Evolutionary conservation across 306 rosid genomes (phyloP), one percentile per base, ranked within the genome.

Genomic region (Glycine latifolia): DNA sequence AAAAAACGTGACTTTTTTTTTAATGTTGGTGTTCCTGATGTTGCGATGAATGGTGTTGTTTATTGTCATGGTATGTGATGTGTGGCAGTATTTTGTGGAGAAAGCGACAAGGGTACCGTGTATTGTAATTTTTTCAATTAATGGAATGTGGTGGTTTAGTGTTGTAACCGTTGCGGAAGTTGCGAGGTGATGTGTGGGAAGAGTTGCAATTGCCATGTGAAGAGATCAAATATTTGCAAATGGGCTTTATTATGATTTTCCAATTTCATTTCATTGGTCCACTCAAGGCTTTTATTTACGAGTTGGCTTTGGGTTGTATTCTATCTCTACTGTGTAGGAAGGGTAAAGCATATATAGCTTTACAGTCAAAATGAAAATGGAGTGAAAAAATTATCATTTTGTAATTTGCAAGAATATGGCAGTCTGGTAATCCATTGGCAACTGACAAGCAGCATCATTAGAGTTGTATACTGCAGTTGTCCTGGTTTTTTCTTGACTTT

Each of bases 381-480:
- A 4, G 13, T 58, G 31, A 26, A 41, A 8, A 16, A 20, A 15
- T n/a, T 46, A 47, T 49, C 31, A 10, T 67, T 55, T 44, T 46
- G 8, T 49, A 47, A 17, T 63, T 31, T 81, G 62, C 53, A 16
- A 46, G 71, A n/a, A 10, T 17, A 67, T 67, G 4, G 14, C 66
- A 69, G 71, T 9, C 17, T 48, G 33, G 77, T 16, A 33, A 39
- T 54, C 75, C 39, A 15, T 44, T 5, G 31, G 77, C 56, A n/a
- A 81, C 66, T 53, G 20, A 85, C 63, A 54, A 15, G 70, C 77
- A 44, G 52, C 49, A 67, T 15, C 65, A 47, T 11, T 58, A 17
- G 37, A 43, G 75, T 14, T 75, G 71, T 59, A 10, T 44, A 41
- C 76, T 62, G 44, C 77, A 39, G 53, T 67, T 39, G 50, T 67